Conservation (phyloP, 2,329 filamentous ascomycete genomes). For the Penicillium freii region DNA sequence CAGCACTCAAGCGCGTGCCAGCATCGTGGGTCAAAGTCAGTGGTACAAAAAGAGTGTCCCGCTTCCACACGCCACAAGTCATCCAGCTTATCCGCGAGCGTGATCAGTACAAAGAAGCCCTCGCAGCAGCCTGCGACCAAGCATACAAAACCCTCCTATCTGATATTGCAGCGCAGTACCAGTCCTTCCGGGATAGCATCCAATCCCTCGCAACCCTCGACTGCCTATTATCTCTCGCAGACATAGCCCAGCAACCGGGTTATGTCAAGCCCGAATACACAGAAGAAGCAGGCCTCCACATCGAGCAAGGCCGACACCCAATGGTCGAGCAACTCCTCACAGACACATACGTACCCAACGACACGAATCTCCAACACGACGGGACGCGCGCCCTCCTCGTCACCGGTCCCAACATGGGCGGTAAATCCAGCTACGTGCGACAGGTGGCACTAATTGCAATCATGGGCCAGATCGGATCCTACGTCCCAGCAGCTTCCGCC, state of each 20-base stretch:
- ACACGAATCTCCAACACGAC: slow-evolving; percentile 67
- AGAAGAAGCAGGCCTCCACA: slow-evolving; percentile 64
- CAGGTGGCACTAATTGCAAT: slow-evolving; percentile 87
- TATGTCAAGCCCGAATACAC: slow-evolving; percentile 76
- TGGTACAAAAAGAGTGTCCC: slow-evolving; percentile 85
- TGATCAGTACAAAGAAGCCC: slow-evolving; percentile 90
- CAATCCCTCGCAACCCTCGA: slow-evolving; percentile 83
- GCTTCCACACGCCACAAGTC: slow-evolving; percentile 93
- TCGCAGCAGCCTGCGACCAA: slow-evolving; percentile 84
- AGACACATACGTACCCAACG: slow-evolving; percentile 87
- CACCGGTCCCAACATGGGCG: slow-evolving; percentile 98
- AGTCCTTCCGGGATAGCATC: slow-evolving; percentile 83
- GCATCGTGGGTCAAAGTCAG: slow-evolving; percentile 94
- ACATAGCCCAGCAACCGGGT: slow-evolving; percentile 79
- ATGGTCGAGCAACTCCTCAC: slow-evolving; percentile 92
- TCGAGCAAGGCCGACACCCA: slow-evolving; percentile 78
- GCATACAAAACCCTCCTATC: slow-evolving; percentile 72
- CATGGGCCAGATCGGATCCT: slow-evolving; percentile 92
- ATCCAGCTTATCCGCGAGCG: slow-evolving; percentile 78
- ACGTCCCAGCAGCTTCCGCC: slow-evolving; percentile 77
- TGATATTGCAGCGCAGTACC: slow-evolving; percentile 79
- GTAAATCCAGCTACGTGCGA: slow-evolving; percentile 96
- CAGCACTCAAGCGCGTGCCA: slow-evolving; percentile 78
- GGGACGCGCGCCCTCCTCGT: slow-evolving; percentile 74
- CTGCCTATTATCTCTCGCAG: slow-evolving; percentile 81